These are phyloP conservation scores for Verticillium zaregamsianum DNA, from an alignment of 2,329 filamentous ascomycete genomes.

Conservation along the genomic window DNA sequence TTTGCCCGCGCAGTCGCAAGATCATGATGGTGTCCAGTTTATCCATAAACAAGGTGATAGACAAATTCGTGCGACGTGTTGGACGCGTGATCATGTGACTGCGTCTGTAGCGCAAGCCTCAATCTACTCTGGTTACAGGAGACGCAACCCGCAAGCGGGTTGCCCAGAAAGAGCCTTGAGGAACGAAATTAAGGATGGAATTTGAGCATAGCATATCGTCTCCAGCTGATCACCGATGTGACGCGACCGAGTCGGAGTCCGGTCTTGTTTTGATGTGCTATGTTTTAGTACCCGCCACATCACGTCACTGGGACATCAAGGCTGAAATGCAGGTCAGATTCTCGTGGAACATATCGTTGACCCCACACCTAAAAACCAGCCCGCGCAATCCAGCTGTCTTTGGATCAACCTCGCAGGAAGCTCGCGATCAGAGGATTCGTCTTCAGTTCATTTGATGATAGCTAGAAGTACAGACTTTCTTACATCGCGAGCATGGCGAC, in stretches of 20 bases:
- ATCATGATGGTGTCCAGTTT: too few species aligned
- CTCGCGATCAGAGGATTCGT: not conserved
- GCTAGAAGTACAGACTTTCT: not conserved
- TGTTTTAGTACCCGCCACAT: not conserved
- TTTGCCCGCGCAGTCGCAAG: too few species aligned
- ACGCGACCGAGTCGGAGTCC: not conserved
- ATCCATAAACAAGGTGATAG: too few species aligned
- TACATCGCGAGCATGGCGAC: not conserved
- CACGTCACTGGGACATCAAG: not conserved
- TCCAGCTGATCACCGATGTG: not conserved
- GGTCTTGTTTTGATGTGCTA: not conserved
- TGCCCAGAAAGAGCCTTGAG: not conserved
- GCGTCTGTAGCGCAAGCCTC: too few species aligned
- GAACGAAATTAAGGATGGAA: not conserved
- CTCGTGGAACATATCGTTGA: not conserved
- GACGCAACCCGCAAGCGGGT: not conserved
- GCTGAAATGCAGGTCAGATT: not conserved
- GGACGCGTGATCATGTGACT: too few species aligned
- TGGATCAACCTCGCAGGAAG: not conserved
- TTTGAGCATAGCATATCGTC: not conserved
- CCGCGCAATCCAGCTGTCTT: not conserved
- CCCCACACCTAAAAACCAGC: not conserved
- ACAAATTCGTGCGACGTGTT: too few species aligned
- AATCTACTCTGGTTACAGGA: too few species aligned
- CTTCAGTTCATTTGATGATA: not conserved